Base-by-base conservation (phyloP, 768 basidiomycete genomes). In the Termitomyces sp. region DNA sequence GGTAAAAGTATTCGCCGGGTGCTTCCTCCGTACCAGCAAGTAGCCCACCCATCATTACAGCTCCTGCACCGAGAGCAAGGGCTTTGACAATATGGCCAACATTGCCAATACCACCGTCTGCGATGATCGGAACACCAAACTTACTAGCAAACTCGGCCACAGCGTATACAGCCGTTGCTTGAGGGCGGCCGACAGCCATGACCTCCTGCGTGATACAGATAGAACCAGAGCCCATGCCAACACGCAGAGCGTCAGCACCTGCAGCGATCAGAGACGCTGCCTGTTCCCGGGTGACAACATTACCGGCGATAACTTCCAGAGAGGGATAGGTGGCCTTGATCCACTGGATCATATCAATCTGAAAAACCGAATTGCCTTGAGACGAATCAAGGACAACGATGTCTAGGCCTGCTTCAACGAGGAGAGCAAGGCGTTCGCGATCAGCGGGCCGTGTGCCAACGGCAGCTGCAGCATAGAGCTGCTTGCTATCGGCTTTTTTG, bases 201-300 rank as follows among this genome's bases (percentile, higher is more conserved):
- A 99, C 89, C 68, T 98, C 97, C 73, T 99, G 97, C 6, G 97
- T 99, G 74, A 99, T 99, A 70, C 97, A 99, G 67, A 99, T 99
- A 5, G 93, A 96, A 9, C 97, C 97, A 8, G 89, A 91, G 38
- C 97, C 97, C 97, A 99, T 99, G 42, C 97, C 97, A 38, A 99
- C 80, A 23, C 94, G 88, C 11, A 98, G 80, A n/a, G 80, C 96
- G 64, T 99, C 97, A 3, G 95, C 97, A 43, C 97, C 97, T 2
- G 94, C 95, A 9, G 81, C 86, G 63, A 99, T 98, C 58, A 99
- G 84, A 23, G 78, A 84, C 15, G 97, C 97, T 1, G 97, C 96
- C 68, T 98, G 97, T 67, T 97, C 95, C 56, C 97, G 87, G 5
- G 95, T 98, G 61, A 99, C 96, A 58, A 99, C 95, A 70, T 99